Conservation (phyloP, 2,329 filamentous ascomycete genomes). For the Tolypocladium ovalisporum region DNA sequence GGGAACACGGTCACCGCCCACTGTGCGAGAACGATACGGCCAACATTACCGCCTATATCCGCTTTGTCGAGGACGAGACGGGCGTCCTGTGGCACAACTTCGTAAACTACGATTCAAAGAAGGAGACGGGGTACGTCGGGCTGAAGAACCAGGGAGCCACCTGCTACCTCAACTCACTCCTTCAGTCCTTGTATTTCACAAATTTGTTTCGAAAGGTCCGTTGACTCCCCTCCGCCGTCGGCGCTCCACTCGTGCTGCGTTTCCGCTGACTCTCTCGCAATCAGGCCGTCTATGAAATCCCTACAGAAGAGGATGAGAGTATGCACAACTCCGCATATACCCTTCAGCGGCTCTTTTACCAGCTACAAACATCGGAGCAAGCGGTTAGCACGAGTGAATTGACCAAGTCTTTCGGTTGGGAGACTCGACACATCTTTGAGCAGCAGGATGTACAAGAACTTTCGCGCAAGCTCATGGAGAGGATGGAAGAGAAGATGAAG, state of each 20-base stretch:
- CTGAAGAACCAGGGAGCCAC: constrained; percentile 94
- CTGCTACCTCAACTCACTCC: constrained; percentile 75
- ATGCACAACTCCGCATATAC: constrained; percentile 86
- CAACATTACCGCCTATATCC: constrained; percentile 74
- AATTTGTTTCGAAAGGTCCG: constrained; percentile 85
- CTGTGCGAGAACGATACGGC: constrained; percentile 67
- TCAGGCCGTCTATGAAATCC: constrained; percentile 92
- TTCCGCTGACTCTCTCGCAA: background rate
- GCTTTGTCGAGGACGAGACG: constrained; percentile 76
- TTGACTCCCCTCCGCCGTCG: background rate
- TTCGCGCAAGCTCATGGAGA: constrained; percentile 93
- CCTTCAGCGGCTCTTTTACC: constrained; percentile 87
- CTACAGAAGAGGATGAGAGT: constrained; percentile 74
- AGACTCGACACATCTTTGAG: constrained; percentile 94
- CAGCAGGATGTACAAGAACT: constrained; percentile 98
- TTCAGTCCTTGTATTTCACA: constrained; percentile 77
- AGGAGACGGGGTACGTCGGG: constrained; percentile 93
- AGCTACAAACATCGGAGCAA: constrained; percentile 72
- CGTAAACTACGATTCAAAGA: constrained; percentile 95
- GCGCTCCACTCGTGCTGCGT: background rate
- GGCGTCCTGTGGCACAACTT: constrained; percentile 89
- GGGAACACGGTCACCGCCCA: constrained; percentile 58
- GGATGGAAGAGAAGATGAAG: constrained; percentile 97
- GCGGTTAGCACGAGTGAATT: constrained; percentile 88
- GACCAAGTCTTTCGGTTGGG: constrained; percentile 96